Conservation (phyloP, 139 green algal species). For the Mychonastes homosphaera region DNA sequence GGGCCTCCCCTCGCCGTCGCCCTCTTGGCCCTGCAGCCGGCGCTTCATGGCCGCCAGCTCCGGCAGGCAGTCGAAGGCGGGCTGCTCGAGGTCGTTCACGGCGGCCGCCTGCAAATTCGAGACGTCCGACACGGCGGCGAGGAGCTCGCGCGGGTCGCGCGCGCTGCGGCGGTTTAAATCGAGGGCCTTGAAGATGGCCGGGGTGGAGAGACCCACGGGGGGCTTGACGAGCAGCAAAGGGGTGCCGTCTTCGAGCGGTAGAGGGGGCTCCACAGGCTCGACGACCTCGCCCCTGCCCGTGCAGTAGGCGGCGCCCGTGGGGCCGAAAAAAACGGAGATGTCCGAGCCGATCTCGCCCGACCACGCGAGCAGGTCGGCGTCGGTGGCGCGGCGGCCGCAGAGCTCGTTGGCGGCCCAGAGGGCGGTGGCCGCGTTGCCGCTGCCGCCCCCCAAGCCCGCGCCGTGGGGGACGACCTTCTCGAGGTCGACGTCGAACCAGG, state of each 20-base stretch:
- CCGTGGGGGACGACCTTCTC: conserved; percentile 87
- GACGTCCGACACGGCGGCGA: conserved; percentile 35
- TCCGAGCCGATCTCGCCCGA: conserved; percentile 91
- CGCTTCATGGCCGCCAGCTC: conserved; percentile 72
- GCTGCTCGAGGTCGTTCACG: conserved; percentile 90
- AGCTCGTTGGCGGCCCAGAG: conserved; percentile 94
- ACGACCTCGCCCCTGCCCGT: conserved; percentile 91
- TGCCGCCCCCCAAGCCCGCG: conserved; percentile 89
- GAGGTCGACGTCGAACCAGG: conserved; percentile 79
- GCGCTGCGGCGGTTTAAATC: conserved; percentile 64
- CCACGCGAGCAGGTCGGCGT: conserved; percentile 79
- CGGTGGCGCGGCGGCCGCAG: conserved; percentile 51
- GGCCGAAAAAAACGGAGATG: conserved; percentile 89
- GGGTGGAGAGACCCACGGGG: conserved; percentile 71
- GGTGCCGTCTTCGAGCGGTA: conserved; percentile 67
- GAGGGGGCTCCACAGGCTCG: conserved; percentile 67
- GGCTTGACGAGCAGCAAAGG: conserved; percentile 88
- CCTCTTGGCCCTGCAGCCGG: conserved; percentile 38
- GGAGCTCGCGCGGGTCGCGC: conserved; percentile 68
- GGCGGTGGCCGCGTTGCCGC: conserved; percentile 89
- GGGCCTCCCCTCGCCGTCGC: conserved; percentile 3
- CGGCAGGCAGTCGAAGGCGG: conserved; percentile 84
- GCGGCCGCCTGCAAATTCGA: conserved; percentile 29
- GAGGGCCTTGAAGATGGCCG: conserved; percentile 85
- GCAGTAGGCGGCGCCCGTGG: conserved; percentile 84